phyloP scores from a whole-genome alignment of 2,329 filamentous ascomycete species.

The Penicillium fuscoglaucum region DNA sequence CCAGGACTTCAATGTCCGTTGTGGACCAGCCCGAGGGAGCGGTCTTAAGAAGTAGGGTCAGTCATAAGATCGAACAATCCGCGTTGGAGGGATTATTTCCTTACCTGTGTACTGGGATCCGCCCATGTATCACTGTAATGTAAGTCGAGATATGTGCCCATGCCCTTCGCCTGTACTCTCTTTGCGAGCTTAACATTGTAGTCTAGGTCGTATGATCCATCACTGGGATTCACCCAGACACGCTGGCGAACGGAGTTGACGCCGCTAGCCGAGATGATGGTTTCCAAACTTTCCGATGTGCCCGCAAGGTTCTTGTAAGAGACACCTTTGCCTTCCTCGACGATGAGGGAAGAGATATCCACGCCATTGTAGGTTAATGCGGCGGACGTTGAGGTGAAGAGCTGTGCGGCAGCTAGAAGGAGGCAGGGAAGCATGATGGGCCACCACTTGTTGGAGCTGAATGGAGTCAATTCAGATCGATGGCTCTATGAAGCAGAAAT shows the following conservation, averaged over 20 bases:
- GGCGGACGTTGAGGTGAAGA: constrained; percentile 33
- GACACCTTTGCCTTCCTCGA: constrained; percentile 63
- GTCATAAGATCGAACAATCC: neutral
- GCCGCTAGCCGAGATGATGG: constrained; percentile 61
- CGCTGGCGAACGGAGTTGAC: constrained; percentile 71
- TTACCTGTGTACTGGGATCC: constrained; percentile 62
- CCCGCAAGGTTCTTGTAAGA: constrained; percentile 61
- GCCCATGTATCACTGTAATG: constrained; percentile 72
- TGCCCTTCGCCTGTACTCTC: constrained; percentile 62
- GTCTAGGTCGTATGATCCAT: constrained; percentile 66
- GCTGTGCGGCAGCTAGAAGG: constrained; percentile 16
- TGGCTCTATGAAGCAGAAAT: neutral
- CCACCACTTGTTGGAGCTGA: neutral
- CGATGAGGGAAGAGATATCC: constrained; percentile 67
- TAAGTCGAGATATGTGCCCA: constrained; percentile 63
- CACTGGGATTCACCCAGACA: constrained; percentile 68
- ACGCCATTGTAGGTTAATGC: constrained; percentile 65
- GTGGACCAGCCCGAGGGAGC: constrained; percentile 65
- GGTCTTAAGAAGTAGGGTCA: constrained; percentile 29
- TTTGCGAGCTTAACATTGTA: constrained; percentile 70
- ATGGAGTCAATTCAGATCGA: neutral
- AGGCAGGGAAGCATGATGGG: constrained; percentile 15
- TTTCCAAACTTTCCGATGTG: constrained; percentile 57
- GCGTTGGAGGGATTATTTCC: neutral
- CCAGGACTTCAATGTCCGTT: constrained; percentile 57